Percentiles rank a stretch among this genome's conserved stretches.
These are phyloP conservation scores for Boletus barrowsii DNA, from an alignment of 768 basidiomycete species.

Conservation along the genomic window DNA sequence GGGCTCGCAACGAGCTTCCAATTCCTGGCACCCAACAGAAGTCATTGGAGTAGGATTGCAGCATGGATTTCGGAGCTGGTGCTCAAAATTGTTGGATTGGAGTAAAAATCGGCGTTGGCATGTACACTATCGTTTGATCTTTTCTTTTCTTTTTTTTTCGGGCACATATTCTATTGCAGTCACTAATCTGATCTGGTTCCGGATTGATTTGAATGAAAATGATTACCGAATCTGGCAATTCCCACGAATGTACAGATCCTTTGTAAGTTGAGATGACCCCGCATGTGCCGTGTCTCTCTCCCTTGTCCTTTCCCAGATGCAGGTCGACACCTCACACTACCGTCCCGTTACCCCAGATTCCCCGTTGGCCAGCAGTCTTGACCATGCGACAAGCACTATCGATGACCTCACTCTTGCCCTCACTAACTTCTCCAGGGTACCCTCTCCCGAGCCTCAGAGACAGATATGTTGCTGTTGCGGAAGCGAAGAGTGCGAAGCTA, in stretches of 20 bases:
- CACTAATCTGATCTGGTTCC: constrained; percentile 5
- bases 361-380: constrained; percentile 46
- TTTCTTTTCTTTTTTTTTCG: neutral
- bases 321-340: constrained; percentile 19
- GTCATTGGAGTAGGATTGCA: constrained; percentile 60
- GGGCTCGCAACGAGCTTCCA: constrained; percentile 71
- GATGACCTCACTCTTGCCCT: constrained; percentile 78
- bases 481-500: constrained; percentile 61
- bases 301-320: constrained; percentile 21
- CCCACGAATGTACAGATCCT: constrained; percentile 10
- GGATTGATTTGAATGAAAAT: neutral
- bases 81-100: constrained; percentile 45
- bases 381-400: constrained; percentile 59
- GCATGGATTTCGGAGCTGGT: constrained; percentile 72
- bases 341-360: constrained; percentile 50
- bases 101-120: constrained; percentile 13
- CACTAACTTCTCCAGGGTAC: constrained; percentile 65
- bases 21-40: constrained; percentile 58
- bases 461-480: constrained; percentile 63
- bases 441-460: constrained; percentile 66
- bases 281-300: neutral
- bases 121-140: constrained; percentile 16
- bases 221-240: constrained; percentile 16
- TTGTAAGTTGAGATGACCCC: neutral
- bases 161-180: constrained; percentile 11